Evolutionary conservation across 2,329 filamentous ascomycete genomes (phyloP).

Genomic region (Sporothrix protearum): DNA sequence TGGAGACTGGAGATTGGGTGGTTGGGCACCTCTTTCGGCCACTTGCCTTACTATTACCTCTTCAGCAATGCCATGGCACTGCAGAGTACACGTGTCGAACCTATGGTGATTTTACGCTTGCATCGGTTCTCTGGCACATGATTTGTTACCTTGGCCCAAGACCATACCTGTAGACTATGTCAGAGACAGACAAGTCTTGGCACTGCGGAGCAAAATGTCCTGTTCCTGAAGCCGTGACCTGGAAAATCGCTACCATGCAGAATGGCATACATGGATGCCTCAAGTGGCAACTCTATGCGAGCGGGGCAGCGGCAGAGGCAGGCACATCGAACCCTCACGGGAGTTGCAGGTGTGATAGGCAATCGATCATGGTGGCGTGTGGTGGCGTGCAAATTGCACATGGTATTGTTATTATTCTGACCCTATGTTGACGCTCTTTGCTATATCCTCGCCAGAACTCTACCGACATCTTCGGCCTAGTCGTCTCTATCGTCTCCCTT

Average conservation of each 20-base stretch:
- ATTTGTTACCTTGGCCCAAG: background rate
- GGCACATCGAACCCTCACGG: no score
- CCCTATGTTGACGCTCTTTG: background rate
- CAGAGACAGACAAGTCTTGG: background rate
- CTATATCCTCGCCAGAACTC: background rate
- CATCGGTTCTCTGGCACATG: background rate
- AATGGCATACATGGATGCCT: background rate
- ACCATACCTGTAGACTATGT: no score
- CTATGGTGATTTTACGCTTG: background rate
- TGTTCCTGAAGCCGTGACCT: background rate
- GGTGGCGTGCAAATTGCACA: background rate
- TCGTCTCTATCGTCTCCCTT: background rate
- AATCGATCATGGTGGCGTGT: no score
- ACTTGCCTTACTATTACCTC: background rate
- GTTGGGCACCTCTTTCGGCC: background rate
- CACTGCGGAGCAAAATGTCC: background rate
- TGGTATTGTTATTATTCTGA: conserved; percentile 3
- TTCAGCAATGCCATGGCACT: background rate
- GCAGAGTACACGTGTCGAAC: background rate
- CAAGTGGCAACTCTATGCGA: background rate
- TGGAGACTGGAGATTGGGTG: background rate
- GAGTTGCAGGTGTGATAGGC: background rate
- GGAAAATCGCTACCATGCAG: background rate
- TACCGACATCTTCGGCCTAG: no score
- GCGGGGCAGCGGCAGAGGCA: background rate